Evolutionary conservation across 2,329 filamentous ascomycete genomes (phyloP).

Genomic region (Nigrospora sphaerica): DNA sequence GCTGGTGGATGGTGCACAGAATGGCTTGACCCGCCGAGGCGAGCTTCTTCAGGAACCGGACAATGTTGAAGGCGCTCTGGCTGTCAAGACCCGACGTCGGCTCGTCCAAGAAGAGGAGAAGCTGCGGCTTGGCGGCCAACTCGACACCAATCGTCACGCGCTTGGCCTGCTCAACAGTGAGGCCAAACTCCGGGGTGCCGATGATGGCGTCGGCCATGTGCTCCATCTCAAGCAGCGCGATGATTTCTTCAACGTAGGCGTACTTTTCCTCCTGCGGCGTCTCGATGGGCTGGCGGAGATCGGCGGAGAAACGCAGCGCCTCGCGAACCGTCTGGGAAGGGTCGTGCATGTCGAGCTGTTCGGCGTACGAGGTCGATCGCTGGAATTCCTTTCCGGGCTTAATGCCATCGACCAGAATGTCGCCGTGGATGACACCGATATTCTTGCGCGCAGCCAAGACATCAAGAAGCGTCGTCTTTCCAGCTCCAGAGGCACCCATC

Average conservation of each 20-base stretch:
- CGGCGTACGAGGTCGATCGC: constrained; percentile 54
- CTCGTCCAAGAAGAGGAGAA: constrained; percentile 73
- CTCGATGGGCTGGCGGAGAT: constrained; percentile 49
- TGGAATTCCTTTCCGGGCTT: constrained; percentile 55
- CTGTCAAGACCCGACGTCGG: constrained; percentile 69
- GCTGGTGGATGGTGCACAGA: constrained; percentile 86
- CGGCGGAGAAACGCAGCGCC: constrained; percentile 55
- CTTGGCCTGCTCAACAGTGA: constrained; percentile 59
- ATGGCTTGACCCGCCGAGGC: constrained; percentile 79
- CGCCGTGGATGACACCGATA: constrained; percentile 51
- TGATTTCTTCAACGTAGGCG: constrained; percentile 55
- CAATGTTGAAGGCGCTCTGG: constrained; percentile 69
- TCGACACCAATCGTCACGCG: constrained; percentile 91
- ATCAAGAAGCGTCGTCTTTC: constrained; percentile 80
- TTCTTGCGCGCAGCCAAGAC: constrained; percentile 59
- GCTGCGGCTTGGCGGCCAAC: constrained; percentile 72
- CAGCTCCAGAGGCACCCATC: constrained; percentile 79
- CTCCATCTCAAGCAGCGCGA: constrained; percentile 52
- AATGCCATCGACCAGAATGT: constrained; percentile 49
- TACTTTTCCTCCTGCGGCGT: constrained; percentile 49
- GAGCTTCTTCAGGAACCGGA: constrained; percentile 70
- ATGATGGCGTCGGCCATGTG: constrained; percentile 52
- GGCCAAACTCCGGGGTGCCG: constrained; percentile 57
- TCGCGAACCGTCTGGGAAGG: constrained; percentile 57
- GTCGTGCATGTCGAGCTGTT: constrained; percentile 57